These are phyloP conservation scores for Acacia pycnantha DNA, from an alignment of 331 rosid species.

Conservation along the genomic window DNA sequence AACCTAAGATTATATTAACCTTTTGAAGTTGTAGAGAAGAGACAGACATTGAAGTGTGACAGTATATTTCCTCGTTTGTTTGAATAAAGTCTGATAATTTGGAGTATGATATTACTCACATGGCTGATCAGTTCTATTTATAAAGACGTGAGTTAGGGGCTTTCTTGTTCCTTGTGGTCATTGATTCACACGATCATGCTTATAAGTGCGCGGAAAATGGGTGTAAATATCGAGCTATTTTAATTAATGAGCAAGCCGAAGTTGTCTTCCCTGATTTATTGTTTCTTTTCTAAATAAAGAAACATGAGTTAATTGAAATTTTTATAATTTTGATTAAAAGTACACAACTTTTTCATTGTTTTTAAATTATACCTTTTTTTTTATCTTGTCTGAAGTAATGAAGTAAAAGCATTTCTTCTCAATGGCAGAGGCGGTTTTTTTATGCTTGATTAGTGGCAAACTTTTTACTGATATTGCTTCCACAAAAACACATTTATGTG, in stretches of 20 bases:
- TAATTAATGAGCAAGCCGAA: neutral
- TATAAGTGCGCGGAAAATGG: neutral
- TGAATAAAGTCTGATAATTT: slow-evolving; percentile 18
- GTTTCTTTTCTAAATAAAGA: neutral
- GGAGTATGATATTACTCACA: slow-evolving; percentile 14
- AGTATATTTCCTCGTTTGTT: slow-evolving; percentile 20
- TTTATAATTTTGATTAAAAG: neutral
- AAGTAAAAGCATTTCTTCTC: neutral
- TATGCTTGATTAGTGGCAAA: neutral
- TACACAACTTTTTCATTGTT: neutral
- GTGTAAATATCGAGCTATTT: neutral
- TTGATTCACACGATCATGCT: neutral
- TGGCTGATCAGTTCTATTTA: neutral
- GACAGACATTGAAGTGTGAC: slow-evolving; percentile 8
- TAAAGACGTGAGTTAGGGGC: neutral
- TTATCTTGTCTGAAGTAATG: neutral
- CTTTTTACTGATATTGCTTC: neutral
- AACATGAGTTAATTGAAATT: neutral
- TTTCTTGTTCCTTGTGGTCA: neutral
- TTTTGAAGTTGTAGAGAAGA: neutral
- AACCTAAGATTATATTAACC: no score
- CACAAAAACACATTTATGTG: neutral
- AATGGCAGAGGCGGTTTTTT: neutral
- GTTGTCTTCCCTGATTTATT: neutral
- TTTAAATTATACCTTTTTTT: neutral